Conservation (phyloP, 305 asterid genomes). For the Solanum hybrid region DNA sequence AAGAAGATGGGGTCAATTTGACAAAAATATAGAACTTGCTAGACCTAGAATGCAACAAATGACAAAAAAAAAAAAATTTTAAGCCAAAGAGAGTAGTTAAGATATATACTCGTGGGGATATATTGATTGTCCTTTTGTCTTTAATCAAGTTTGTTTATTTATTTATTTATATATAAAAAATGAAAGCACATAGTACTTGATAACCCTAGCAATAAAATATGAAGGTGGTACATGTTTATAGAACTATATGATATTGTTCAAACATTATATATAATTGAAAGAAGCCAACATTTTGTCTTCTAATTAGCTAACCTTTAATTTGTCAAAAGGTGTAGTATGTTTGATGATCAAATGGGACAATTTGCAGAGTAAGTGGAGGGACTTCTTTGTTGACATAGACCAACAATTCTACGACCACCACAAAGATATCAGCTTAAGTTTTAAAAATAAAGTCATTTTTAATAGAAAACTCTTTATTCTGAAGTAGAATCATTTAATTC, state of each 20-base stretch:
- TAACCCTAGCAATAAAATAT: neutral
- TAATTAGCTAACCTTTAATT: neutral
- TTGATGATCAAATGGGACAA: constrained; percentile 6
- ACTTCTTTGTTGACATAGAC: constrained; percentile 14
- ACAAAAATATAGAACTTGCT: neutral
- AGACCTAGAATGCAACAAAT: neutral
- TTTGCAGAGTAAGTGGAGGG: constrained; percentile 29
- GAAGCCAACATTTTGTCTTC: neutral
- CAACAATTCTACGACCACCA: too few relatives aligned
- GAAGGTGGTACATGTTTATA: neutral
- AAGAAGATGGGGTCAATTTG: neutral
- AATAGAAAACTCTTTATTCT: neutral
- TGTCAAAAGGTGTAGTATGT: neutral
- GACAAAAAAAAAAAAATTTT: neutral
- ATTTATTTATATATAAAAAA: neutral
- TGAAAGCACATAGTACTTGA: neutral
- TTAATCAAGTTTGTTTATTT: neutral
- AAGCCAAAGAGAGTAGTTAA: neutral
- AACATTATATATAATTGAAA: neutral
- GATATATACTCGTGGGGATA: neutral
- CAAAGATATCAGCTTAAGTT: too few relatives aligned
- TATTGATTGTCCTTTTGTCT: neutral
- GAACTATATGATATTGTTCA: neutral
- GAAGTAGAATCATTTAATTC: neutral
- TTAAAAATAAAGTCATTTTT: neutral